phyloP scores from a whole-genome alignment of 2,329 filamentous ascomycete species.

The Ascosphaera acerosa region DNA sequence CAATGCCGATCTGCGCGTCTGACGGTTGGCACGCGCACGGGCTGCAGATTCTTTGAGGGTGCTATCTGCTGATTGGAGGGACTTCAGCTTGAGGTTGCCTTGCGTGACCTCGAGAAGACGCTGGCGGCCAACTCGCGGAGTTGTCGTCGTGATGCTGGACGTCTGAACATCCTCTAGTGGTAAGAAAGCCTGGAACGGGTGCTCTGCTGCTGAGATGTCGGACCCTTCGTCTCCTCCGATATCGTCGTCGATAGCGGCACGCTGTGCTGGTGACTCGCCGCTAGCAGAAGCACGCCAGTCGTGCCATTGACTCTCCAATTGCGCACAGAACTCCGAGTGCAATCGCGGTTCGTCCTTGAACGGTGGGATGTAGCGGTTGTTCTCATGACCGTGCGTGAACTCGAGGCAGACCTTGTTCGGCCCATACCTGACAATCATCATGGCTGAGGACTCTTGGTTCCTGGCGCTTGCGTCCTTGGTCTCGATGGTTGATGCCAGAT shows the following conservation, averaged over 20 bases:
- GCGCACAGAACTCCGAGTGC: constrained; percentile 25
- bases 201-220: no score
- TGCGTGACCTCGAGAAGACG: constrained; percentile 17
- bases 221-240: constrained; percentile 1
- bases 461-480: constrained; percentile 8
- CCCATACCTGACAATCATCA: constrained; percentile 18
- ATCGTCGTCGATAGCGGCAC: neutral
- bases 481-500: constrained; percentile 2
- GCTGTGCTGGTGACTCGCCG: constrained; percentile 11
- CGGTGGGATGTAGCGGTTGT: constrained; percentile 4
- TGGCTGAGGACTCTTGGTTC: constrained; percentile 5
- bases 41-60: constrained; percentile 4
- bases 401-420: constrained; percentile 17
- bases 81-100: constrained; percentile 12
- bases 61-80: constrained; percentile 9
- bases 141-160: constrained; percentile 10
- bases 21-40: constrained; percentile 2
- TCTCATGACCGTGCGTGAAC: constrained; percentile 3
- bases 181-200: neutral
- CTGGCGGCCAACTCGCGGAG: constrained; percentile 17
- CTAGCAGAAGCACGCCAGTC: constrained; percentile 12
- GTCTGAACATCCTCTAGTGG: neutral
- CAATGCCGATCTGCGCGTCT: neutral
- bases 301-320: constrained; percentile 22
- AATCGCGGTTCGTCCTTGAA: constrained; percentile 21